Evolutionary conservation across 1,284 basidiomycete species (phyloP).

Genomic region (Xerocomus tenax): DNA sequence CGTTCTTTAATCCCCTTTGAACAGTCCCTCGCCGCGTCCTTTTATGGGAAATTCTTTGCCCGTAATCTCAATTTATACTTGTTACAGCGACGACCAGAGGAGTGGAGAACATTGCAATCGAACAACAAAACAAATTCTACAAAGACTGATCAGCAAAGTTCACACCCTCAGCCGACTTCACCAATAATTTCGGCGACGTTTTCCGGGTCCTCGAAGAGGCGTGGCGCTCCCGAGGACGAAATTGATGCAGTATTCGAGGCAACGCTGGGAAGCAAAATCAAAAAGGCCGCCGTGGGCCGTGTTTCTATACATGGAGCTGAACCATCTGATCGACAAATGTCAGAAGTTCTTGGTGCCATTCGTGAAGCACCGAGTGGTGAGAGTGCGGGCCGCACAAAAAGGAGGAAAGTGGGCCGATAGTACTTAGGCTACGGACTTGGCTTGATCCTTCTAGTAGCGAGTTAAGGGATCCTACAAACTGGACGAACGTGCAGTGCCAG

Average conservation of each 20-base stretch:
- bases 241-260: conserved; percentile 64
- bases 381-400: conserved; percentile 16
- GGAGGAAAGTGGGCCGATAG: conserved; percentile 12
- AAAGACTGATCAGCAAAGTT: conserved; percentile 5
- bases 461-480: too few relatives aligned
- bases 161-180: not conserved
- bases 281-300: conserved; percentile 32
- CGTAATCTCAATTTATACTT: conserved; percentile 73
- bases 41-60: conserved; percentile 81
- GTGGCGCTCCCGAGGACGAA: conserved; percentile 42
- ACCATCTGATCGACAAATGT: conserved; percentile 25
- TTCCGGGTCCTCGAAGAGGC: conserved; percentile 27
- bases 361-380: conserved; percentile 22
- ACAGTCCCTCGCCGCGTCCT: conserved; percentile 61
- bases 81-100: conserved; percentile 67
- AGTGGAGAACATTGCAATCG: conserved; percentile 66
- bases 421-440: not conserved
- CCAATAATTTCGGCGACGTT: not conserved
- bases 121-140: conserved; percentile 13
- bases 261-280: conserved; percentile 49
- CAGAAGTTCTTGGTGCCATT: conserved; percentile 29
- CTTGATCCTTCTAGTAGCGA: too few relatives aligned
- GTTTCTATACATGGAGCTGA: conserved; percentile 8
- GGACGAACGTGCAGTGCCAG: too few relatives aligned
- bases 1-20: conserved; percentile 67